These are phyloP conservation scores for Blastobotrys aristatus DNA, from an alignment of 1,139 yeast genomes.

Conservation along the genomic window DNA sequence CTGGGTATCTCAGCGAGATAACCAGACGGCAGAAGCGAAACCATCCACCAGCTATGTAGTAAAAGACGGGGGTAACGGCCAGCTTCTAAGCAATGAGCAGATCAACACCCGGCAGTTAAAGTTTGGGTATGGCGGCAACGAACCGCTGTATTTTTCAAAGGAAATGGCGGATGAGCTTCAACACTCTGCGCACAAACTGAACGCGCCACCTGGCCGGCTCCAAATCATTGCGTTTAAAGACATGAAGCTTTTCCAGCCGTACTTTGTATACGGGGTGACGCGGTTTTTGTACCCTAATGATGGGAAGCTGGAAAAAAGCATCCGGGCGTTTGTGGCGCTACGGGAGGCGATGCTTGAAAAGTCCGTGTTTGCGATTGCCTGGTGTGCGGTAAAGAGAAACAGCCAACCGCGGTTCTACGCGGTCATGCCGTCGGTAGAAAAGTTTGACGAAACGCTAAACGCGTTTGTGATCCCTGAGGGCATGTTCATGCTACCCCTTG, in stretches of 20 bases:
- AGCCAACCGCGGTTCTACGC: slow-evolving; percentile 58
- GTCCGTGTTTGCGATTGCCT: slow-evolving; percentile 58
- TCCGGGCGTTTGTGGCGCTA: slow-evolving; percentile 60
- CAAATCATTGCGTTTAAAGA: slow-evolving; percentile 68
- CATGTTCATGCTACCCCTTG: slow-evolving; percentile 35
- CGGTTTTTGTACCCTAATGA: slow-evolving; percentile 58
- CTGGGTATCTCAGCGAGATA: slow-evolving; percentile 21
- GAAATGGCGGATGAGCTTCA: not conserved
- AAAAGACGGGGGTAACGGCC: not conserved
- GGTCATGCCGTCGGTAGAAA: slow-evolving; percentile 48
- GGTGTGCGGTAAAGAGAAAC: slow-evolving; percentile 58
- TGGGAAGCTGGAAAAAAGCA: slow-evolving; percentile 56
- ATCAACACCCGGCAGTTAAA: slow-evolving; percentile 32
- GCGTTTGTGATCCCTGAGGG: slow-evolving; percentile 32
- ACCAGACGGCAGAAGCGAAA: slow-evolving; percentile 32
- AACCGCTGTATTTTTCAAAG: not conserved
- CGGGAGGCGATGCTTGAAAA: slow-evolving; percentile 49
- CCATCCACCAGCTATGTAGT: slow-evolving; percentile 27
- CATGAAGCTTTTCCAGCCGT: slow-evolving; percentile 25
- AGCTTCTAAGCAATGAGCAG: not conserved
- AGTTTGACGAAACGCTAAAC: slow-evolving; percentile 8
- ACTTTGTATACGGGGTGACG: slow-evolving; percentile 51
- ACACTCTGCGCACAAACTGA: slow-evolving; percentile 21
- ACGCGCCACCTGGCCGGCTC: slow-evolving; percentile 36
- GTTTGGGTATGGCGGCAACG: slow-evolving; percentile 40